phyloP scores from a whole-genome alignment of 2,329 filamentous ascomycete species.

The Sphaerostilbella broomeana region DNA sequence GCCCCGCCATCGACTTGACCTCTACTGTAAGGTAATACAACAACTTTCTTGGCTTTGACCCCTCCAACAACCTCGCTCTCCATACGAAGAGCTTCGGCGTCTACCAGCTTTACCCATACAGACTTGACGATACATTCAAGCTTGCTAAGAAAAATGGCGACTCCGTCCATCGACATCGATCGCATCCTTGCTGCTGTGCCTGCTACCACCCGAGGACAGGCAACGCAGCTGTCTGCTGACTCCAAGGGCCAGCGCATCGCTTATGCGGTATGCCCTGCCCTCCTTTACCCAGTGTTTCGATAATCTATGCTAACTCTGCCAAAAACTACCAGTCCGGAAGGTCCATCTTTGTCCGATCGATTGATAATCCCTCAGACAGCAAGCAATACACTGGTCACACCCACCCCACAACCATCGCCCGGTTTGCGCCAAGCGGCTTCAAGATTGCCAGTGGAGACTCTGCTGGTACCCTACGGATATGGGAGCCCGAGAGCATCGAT shows the following conservation, averaged over 20 bases:
- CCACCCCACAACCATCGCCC: conserved; percentile 79
- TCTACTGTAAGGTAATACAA: background rate
- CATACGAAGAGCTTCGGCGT: too few species aligned
- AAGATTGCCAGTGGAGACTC: conserved; percentile 90
- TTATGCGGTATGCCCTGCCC: conserved; percentile 64
- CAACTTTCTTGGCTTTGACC: background rate
- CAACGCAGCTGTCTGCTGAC: conserved; percentile 83
- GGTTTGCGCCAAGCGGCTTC: conserved; percentile 90
- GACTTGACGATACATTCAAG: background rate
- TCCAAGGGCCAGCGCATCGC: conserved; percentile 85
- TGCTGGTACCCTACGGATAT: conserved; percentile 78
- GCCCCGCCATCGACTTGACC: background rate
- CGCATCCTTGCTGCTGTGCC: conserved; percentile 81
- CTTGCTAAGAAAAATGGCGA: conserved; percentile 25
- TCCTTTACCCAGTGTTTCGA: background rate
- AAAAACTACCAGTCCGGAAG: conserved; percentile 67
- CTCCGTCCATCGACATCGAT: conserved; percentile 48
- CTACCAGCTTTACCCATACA: too few species aligned
- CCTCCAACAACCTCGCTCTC: too few species aligned
- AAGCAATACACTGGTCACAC: conserved; percentile 94
- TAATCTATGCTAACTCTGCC: background rate
- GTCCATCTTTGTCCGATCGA: conserved; percentile 90
- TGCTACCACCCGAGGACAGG: conserved; percentile 74
- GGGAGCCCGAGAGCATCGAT: conserved; percentile 80
- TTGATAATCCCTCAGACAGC: conserved; percentile 77